These are phyloP conservation scores for Aegilops umbellulata DNA, from an alignment of 176 grass and related monocot genomes.

Conservation along the genomic window DNA sequence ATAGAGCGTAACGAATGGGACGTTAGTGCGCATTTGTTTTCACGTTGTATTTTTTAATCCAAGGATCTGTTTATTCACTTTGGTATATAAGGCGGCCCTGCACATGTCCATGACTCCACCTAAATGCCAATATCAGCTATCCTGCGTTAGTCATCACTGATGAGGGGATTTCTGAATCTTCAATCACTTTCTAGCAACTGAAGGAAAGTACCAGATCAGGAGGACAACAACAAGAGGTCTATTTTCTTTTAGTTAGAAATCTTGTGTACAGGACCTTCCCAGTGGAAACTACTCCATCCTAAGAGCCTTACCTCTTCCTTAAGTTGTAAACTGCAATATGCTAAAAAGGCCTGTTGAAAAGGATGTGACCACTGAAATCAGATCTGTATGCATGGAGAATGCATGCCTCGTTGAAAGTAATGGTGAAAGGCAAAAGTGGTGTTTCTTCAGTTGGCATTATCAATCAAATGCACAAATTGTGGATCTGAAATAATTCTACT, in stretches of 20 bases:
- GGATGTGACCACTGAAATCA: neutral
- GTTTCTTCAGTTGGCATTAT: neutral
- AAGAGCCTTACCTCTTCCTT: neutral
- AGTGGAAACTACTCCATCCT: neutral
- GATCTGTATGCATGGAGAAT: neutral
- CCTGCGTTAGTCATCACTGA: neutral
- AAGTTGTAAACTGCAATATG: neutral
- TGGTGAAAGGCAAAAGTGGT: neutral
- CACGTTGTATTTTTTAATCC: too few species aligned
- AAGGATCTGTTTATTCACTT: too few species aligned
- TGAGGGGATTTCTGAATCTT: neutral
- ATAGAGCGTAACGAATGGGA: neutral
- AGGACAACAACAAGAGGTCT: too few species aligned
- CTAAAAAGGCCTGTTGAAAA: neutral
- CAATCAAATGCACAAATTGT: neutral
- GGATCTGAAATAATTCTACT: neutral
- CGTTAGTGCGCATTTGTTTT: neutral
- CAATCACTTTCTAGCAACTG: neutral
- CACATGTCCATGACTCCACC: neutral
- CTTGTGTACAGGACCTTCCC: neutral
- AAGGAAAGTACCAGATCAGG: too few species aligned
- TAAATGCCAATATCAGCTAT: neutral
- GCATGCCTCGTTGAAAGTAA: neutral
- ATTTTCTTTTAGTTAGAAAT: neutral
- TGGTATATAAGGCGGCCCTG: neutral